Percentiles rank a stretch among this genome's conserved stretches.
Conservation (phyloP, 2,329 filamentous ascomycete species). For the Anthostomella pinea region DNA sequence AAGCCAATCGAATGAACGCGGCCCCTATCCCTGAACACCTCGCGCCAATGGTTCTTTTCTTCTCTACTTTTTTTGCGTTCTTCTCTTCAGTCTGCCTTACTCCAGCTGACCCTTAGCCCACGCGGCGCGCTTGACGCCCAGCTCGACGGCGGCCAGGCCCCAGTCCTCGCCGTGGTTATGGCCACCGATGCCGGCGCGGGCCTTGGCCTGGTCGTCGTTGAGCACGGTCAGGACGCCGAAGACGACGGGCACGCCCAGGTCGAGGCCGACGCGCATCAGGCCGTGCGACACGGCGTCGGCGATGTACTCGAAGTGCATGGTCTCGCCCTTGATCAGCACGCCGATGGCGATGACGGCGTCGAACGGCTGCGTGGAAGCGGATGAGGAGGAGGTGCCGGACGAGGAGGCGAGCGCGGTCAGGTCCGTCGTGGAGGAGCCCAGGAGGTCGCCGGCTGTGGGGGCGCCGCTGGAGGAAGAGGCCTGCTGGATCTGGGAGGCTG, state of each 20-base stretch:
- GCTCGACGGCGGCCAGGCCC: constrained; percentile 90
- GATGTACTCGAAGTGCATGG: constrained; percentile 99
- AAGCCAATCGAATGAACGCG: no score
- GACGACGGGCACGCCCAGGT: constrained; percentile 83
- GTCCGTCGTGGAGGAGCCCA: constrained; percentile 67
- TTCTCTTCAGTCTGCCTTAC: constrained; percentile 16
- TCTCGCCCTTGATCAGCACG: constrained; percentile 96
- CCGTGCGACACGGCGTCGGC: constrained; percentile 86
- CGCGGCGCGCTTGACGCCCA: constrained; percentile 80
- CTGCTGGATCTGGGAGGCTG: constrained; percentile 82
- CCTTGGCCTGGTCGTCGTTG: constrained; percentile 81
- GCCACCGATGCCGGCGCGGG: constrained; percentile 68
- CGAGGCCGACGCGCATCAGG: constrained; percentile 90
- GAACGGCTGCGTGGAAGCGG: constrained; percentile 56
- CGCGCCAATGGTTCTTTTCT: constrained; percentile 8
- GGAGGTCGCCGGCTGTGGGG: constrained; percentile 70
- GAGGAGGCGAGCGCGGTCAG: constrained; percentile 49
- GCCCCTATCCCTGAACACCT: no score
- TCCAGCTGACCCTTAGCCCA: constrained; percentile 72
- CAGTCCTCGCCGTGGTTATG: constrained; percentile 98
- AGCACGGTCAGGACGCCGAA: constrained; percentile 91
- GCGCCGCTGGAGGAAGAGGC: constrained; percentile 59
- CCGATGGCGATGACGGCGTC: constrained; percentile 95
- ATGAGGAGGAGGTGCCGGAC: constrained; percentile 33
- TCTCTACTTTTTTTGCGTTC: constrained; percentile 9